A percentile compares a stretch with the other conserved stretches of the same genome.
These are phyloP conservation scores for Pichia sp. DNA, from an alignment of 1,139 yeast species.

Conservation along the genomic window DNA sequence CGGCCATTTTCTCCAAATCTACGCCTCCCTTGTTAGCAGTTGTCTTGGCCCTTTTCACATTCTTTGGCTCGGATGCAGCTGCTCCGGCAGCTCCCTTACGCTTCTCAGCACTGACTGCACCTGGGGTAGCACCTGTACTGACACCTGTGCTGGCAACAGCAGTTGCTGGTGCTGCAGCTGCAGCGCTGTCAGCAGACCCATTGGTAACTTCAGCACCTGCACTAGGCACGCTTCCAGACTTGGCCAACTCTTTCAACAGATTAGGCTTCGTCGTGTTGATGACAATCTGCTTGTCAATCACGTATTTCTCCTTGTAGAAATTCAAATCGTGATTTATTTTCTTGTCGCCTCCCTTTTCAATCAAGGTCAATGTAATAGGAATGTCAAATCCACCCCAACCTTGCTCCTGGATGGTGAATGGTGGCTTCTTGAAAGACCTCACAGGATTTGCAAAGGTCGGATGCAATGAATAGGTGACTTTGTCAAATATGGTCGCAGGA, in stretches of 20 bases:
- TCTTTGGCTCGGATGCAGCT: constrained; percentile 37
- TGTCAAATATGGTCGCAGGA: constrained; percentile 86
- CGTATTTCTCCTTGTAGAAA: constrained; percentile 72
- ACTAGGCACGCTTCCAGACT: constrained; percentile 75
- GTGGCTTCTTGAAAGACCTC: constrained; percentile 74
- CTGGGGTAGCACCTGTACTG: constrained; percentile 15
- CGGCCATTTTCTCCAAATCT: constrained; percentile 87
- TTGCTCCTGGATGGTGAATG: constrained; percentile 87
- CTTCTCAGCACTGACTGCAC: constrained; percentile 33
- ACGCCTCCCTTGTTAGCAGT: constrained; percentile 62
- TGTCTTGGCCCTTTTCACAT: constrained; percentile 59
- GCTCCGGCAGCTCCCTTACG: constrained; percentile 23
- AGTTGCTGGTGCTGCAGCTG: background rate
- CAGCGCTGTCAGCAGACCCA: background rate
- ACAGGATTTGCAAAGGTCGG: constrained; percentile 92
- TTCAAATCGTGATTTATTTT: constrained; percentile 86
- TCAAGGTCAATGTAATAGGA: constrained; percentile 69
- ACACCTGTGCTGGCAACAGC: constrained; percentile 4
- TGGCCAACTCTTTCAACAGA: constrained; percentile 66
- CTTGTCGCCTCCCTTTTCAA: constrained; percentile 86
- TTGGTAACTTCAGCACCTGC: constrained; percentile 2
- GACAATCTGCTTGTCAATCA: constrained; percentile 68
- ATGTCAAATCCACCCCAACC: constrained; percentile 99
- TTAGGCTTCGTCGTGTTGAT: constrained; percentile 77
- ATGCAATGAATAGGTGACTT: constrained; percentile 88